Base-by-base conservation (phyloP, 1,284 basidiomycete species). In the Ustilago vetiveriae region DNA sequence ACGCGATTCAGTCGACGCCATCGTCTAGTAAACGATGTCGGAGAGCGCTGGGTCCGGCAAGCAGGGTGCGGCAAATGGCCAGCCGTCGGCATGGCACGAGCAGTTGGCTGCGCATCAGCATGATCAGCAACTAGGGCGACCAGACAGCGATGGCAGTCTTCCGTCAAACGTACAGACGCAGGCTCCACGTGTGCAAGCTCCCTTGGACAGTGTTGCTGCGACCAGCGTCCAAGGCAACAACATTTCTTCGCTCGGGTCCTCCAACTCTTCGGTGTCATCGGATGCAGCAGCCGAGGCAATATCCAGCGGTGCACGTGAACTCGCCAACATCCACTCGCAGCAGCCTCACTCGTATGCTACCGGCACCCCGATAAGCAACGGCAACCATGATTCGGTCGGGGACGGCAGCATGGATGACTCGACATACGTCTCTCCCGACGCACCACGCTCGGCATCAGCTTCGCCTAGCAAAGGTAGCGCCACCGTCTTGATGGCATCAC, bases 401-500 rank as follows among this genome's bases (percentile, higher is more conserved):
- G 46, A 29, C 44, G 47, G 43, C 27, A 50, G 36, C 13, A 37
- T 27, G 7, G 64, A 55, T 19, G 51, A 46, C 13, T 59, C 59
- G 22, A 39, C 33, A 21, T 63, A 63, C 27, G 38, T 27, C 17
- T 55, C 51, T 4, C 55, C 51, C 2, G 40, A 27, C 22, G 54
- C 19, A 8, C 29, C 55, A 10, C 39, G 42, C 17, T 51, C 60
- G 3, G 40, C 57, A 21, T 46, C 53, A 1, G 47, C 52, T 1
- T 62, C 54, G 10, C 60, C 60, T n/a, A 48, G 50, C 47, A 64
- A 57, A n/a, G n/a, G 41, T 11, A 47, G 51, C 8, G 21, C 46
- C 4, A 52, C 54, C 10, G 44, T 65, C 17, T 33, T 69, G 39
- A 60, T 69, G 52, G 68, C 65, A 14, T 68, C 72, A 21, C 66